phyloP scores from a whole-genome alignment of 352 stramenopile genomes.

The Pilasporangium apinafurcum region DNA sequence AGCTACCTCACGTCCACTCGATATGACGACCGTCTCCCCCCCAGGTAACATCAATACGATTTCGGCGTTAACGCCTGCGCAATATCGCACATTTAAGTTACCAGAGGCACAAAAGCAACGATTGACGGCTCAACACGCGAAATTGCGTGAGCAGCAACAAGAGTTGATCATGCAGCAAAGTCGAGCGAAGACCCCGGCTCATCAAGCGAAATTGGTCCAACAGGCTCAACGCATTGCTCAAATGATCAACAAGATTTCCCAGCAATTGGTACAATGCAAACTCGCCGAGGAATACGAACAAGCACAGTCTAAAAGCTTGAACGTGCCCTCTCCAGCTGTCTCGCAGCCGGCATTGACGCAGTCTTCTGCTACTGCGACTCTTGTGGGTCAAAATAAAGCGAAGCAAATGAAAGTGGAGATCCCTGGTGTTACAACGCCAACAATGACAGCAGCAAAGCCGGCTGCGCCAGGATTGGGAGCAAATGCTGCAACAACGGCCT shows the following conservation, averaged over 20 bases:
- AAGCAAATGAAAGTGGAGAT: slow-evolving; percentile 26
- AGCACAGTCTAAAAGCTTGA: slow-evolving; percentile 43
- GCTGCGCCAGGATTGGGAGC: background rate
- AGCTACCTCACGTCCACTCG: slow-evolving; percentile 28
- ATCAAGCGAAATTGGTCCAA: slow-evolving; percentile 68
- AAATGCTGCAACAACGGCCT: slow-evolving; percentile 6
- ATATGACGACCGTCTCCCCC: slow-evolving; percentile 26
- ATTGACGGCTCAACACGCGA: slow-evolving; percentile 60
- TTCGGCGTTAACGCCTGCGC: slow-evolving; percentile 47
- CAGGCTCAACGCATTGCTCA: slow-evolving; percentile 69
- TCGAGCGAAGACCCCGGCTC: slow-evolving; percentile 56
- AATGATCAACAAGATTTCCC: slow-evolving; percentile 84
- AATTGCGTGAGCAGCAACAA: slow-evolving; percentile 72
- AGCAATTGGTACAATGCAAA: slow-evolving; percentile 81
- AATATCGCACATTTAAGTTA: slow-evolving; percentile 75
- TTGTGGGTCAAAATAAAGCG: slow-evolving; percentile 24
- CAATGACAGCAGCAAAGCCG: slow-evolving; percentile 8
- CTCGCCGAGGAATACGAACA: slow-evolving; percentile 76
- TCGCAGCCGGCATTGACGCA: slow-evolving; percentile 13
- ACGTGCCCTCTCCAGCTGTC: slow-evolving; percentile 13
- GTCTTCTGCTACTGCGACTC: slow-evolving; percentile 15
- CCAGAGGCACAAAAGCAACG: slow-evolving; percentile 57
- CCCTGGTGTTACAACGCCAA: slow-evolving; percentile 1
- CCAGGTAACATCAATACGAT: slow-evolving; percentile 16
- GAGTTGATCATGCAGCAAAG: slow-evolving; percentile 74